phyloP scores from a whole-genome alignment of 2,329 filamentous ascomycete genomes.

The Coniochaeta sp. region DNA sequence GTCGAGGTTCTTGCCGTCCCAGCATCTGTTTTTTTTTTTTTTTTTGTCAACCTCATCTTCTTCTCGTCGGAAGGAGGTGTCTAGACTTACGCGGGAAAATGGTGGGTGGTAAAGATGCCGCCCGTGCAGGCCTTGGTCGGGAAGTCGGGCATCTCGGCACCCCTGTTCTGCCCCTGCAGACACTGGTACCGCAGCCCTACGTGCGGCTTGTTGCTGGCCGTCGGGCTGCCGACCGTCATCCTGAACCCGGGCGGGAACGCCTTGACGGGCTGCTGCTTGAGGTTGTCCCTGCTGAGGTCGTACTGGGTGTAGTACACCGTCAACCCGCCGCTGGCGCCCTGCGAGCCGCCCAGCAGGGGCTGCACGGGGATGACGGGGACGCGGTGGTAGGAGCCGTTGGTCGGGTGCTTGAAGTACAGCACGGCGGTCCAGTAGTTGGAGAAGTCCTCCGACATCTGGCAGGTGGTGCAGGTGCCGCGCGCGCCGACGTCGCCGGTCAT shows the following conservation, averaged over 20 bases:
- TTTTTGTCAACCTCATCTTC: no score
- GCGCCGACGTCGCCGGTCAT: slow-evolving; percentile 4
- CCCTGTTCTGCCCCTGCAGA: slow-evolving; percentile 7
- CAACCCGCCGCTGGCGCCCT: slow-evolving; percentile 8
- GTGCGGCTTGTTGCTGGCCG: slow-evolving; percentile 1
- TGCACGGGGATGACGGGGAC: slow-evolving; percentile 8
- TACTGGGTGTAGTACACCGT: slow-evolving; percentile 13
- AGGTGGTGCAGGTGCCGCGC: slow-evolving; percentile 2
- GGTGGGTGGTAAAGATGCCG: slow-evolving; percentile 13
- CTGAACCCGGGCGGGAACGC: slow-evolving; percentile 12
- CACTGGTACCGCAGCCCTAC: slow-evolving; percentile 12
- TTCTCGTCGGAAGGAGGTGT: no score
- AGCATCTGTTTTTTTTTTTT: slow-evolving; percentile 5
- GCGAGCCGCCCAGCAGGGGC: slow-evolving; percentile 6
- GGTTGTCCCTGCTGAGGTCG: slow-evolving; percentile 9
- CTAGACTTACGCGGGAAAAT: slow-evolving; percentile 11
- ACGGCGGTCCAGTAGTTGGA: slow-evolving; percentile 11
- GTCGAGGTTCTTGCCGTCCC: slow-evolving; percentile 12
- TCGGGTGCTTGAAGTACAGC: slow-evolving; percentile 9
- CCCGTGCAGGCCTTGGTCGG: slow-evolving; percentile 9
- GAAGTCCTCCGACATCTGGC: slow-evolving; percentile 7
- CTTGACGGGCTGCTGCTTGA: slow-evolving; percentile 9
- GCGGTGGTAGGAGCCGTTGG: slow-evolving; percentile 11
- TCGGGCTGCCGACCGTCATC: slow-evolving; percentile 13
- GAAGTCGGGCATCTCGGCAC: slow-evolving; percentile 9